These are phyloP conservation scores for Populus davidiana DNA, from an alignment of 345 rosid genomes.

Conservation along the genomic window DNA sequence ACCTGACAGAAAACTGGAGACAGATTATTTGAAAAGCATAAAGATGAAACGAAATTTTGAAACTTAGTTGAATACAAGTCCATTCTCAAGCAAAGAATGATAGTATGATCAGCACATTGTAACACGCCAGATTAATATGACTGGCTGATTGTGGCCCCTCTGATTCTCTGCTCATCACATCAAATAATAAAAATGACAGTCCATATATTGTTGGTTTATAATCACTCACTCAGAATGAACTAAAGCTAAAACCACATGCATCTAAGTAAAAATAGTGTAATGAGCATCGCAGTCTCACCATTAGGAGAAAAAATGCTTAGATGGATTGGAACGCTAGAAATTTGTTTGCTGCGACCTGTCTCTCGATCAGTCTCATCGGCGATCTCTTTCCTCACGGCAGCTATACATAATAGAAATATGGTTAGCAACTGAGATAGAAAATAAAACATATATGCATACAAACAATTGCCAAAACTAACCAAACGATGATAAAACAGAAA, in stretches of 20 bases:
- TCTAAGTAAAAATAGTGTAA: not conserved
- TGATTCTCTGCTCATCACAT: not conserved
- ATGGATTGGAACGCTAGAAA: constrained; percentile 89
- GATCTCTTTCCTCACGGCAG: constrained; percentile 88
- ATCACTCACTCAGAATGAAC: not conserved
- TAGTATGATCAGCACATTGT: not conserved
- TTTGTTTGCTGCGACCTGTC: constrained; percentile 80
- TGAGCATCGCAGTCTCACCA: constrained; percentile 46
- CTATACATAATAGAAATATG: constrained; percentile 33
- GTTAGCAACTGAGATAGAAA: constrained; percentile 9
- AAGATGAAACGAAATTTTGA: not conserved
- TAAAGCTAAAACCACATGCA: not conserved
- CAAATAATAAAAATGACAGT: not conserved
- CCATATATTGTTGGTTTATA: not conserved
- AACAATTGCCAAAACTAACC: not conserved
- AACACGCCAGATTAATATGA: not conserved
- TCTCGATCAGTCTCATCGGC: constrained; percentile 95
- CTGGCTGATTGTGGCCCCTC: not conserved
- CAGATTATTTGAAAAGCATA: too few relatives aligned
- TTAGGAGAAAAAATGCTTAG: constrained; percentile 91
- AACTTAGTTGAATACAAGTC: not conserved
- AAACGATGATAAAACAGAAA: not conserved
- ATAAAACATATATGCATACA: not conserved
- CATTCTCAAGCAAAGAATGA: not conserved
- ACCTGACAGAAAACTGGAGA: not conserved